Evolutionary conservation across 129 eudicot genomes (phyloP).

Genomic region (Kitagawia praeruptora): DNA sequence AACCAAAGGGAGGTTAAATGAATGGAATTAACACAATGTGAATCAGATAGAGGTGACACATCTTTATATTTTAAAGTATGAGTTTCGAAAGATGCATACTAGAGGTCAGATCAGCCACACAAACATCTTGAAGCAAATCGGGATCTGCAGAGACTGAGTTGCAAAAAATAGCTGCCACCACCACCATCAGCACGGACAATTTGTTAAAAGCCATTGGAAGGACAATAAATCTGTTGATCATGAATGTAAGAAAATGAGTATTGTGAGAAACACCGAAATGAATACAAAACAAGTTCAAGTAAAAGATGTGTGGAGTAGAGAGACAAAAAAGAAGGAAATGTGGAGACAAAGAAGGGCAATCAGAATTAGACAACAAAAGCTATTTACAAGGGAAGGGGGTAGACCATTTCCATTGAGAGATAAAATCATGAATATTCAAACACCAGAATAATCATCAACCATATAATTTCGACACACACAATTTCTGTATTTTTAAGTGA

Average conservation of each 20-base stretch:
- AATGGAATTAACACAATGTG: background rate
- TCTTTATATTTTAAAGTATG: background rate
- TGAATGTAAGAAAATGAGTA: background rate
- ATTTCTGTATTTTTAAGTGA: background rate
- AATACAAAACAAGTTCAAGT: background rate
- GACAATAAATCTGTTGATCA: slow-evolving; percentile 5
- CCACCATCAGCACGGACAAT: slow-evolving; percentile 10
- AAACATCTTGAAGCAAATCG: slow-evolving; percentile 71
- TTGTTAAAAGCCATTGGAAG: slow-evolving; percentile 4
- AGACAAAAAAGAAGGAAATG: background rate
- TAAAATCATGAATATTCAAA: background rate
- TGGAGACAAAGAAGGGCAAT: background rate
- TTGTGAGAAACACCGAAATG: background rate
- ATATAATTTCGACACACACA: background rate
- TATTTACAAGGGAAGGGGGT: background rate
- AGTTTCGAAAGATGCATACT: slow-evolving; percentile 19
- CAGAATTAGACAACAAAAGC: background rate
- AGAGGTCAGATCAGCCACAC: slow-evolving; percentile 75
- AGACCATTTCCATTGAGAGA: slow-evolving; percentile 3
- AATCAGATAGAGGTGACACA: background rate
- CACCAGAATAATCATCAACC: background rate
- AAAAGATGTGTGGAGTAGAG: background rate
- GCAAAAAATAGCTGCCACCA: slow-evolving; percentile 8
- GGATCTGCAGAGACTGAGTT: slow-evolving; percentile 37
- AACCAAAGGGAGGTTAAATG: background rate